These are phyloP conservation scores for Suillus paluster DNA, from an alignment of 768 basidiomycete genomes.

Conservation along the genomic window DNA sequence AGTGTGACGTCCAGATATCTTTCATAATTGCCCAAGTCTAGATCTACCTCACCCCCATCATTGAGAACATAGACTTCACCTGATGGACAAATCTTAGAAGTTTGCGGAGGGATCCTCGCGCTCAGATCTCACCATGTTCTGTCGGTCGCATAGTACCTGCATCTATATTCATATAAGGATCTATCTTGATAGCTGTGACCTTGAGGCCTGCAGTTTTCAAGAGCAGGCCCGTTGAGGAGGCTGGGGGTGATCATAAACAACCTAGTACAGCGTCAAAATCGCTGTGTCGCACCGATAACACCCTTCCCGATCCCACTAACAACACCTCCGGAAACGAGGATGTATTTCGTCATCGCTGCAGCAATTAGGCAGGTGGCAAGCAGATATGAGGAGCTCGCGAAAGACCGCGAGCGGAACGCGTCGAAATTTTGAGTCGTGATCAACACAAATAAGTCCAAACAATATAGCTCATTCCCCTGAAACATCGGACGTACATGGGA, in stretches of 20 bases:
- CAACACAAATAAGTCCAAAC: conserved; percentile 12
- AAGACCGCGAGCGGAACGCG: conserved; percentile 19
- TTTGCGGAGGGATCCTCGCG: conserved; percentile 6
- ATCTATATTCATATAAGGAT: conserved; percentile 99
- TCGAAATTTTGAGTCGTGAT: conserved; percentile 14
- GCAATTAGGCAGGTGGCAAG: conserved; percentile 14
- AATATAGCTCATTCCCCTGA: neutral
- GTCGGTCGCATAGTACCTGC: conserved; percentile 99
- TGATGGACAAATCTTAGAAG: conserved; percentile 36
- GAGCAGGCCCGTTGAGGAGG: conserved; percentile 94
- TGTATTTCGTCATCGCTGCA: conserved; percentile 87
- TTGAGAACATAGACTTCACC: conserved; percentile 99
- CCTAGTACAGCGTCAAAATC: conserved; percentile 16
- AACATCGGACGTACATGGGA: neutral
- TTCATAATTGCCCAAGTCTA: conserved; percentile 98
- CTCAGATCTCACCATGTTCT: conserved; percentile 80
- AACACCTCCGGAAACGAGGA: conserved; percentile 94
- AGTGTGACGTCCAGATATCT: conserved; percentile 95
- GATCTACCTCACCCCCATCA: conserved; percentile 97
- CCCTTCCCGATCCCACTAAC: conserved; percentile 99
- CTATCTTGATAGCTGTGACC: conserved; percentile 99
- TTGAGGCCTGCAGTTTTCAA: conserved; percentile 95
- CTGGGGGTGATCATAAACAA: conserved; percentile 49
- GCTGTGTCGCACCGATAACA: conserved; percentile 80
- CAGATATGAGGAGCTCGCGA: conserved; percentile 12